Conservation (phyloP, 73 alveolate genomes). For the Tetrahymena borealis region DNA sequence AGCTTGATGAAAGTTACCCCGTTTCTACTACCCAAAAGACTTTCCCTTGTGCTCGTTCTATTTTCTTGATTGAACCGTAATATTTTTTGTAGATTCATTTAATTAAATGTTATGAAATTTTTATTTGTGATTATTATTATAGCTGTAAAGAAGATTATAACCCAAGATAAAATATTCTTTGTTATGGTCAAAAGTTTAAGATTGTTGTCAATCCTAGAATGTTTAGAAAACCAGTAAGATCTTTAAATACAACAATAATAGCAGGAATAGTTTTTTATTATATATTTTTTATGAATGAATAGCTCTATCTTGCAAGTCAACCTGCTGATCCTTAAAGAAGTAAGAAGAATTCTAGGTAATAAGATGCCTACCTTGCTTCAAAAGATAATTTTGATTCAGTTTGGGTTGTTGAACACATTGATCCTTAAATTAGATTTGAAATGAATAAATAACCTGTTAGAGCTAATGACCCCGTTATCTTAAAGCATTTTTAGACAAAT, state of each 20-base stretch:
- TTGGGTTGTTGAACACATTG: conserved; percentile 35
- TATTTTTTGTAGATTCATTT: not conserved
- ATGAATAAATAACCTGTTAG: conserved; percentile 35
- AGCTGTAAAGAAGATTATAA: conserved; percentile 9
- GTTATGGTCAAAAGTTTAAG: conserved; percentile 33
- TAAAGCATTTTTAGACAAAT: conserved; percentile 33
- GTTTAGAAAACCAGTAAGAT: conserved; percentile 19
- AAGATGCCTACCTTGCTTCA: conserved; percentile 20
- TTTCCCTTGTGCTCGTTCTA: conserved; percentile 35
- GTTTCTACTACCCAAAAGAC: conserved; percentile 22
- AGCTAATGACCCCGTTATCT: conserved; percentile 14
- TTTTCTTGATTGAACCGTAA: conserved; percentile 25
- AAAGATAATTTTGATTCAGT: conserved; percentile 41
- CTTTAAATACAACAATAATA: not conserved
- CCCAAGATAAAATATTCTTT: not conserved
- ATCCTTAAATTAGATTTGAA: conserved; percentile 40
- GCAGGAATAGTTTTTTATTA: not conserved
- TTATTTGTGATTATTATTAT: too few relatives aligned
- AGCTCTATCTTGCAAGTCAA: not conserved
- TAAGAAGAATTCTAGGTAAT: conserved; percentile 22
- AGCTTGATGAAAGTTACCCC: conserved; percentile 19
- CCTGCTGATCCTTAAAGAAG: conserved; percentile 28
- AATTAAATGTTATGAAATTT: too few relatives aligned
- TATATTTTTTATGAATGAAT: not conserved
- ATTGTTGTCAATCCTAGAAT: conserved; percentile 34